These are phyloP conservation scores for Penicillium sp. DNA, from an alignment of 2,329 filamentous ascomycete genomes.

Conservation along the genomic window DNA sequence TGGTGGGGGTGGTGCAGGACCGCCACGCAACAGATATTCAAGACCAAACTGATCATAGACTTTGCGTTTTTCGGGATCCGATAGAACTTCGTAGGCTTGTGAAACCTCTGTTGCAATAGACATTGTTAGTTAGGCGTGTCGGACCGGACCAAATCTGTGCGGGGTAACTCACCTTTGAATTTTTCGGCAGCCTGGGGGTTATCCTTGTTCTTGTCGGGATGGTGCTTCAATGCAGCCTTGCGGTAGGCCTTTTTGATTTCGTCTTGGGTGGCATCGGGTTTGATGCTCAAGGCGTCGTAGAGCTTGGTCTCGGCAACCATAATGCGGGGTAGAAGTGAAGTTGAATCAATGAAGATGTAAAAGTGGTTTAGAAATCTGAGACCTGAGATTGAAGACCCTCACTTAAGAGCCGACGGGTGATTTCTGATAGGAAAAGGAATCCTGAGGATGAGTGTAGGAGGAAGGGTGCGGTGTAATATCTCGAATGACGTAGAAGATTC, in stretches of 20 bases:
- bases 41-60: slow-evolving; percentile 92
- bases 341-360: slow-evolving; percentile 1
- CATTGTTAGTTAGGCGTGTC: not conserved
- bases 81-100: slow-evolving; percentile 96
- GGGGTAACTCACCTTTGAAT: slow-evolving; percentile 66
- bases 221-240: slow-evolving; percentile 84
- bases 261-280: slow-evolving; percentile 77
- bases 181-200: slow-evolving; percentile 81
- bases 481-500: slow-evolving; percentile 40
- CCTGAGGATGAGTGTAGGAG: not conserved
- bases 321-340: slow-evolving; percentile 13
- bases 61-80: slow-evolving; percentile 94
- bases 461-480: slow-evolving; percentile 13
- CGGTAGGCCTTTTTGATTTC: slow-evolving; percentile 90
- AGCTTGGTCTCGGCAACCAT: slow-evolving; percentile 97
- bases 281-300: slow-evolving; percentile 79
- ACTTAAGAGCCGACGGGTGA: slow-evolving; percentile 11
- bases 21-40: slow-evolving; percentile 83
- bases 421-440: slow-evolving; percentile 5
- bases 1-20: slow-evolving; percentile 59
- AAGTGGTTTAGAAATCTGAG: not conserved
- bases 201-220: slow-evolving; percentile 98
- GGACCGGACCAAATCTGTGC: not conserved
- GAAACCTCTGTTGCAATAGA: slow-evolving; percentile 63
- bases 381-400: not conserved